A percentile compares a stretch with the other conserved stretches of the same genome.
Conservation (phyloP, 768 basidiomycete genomes). For the Kondoa subrosea region DNA sequence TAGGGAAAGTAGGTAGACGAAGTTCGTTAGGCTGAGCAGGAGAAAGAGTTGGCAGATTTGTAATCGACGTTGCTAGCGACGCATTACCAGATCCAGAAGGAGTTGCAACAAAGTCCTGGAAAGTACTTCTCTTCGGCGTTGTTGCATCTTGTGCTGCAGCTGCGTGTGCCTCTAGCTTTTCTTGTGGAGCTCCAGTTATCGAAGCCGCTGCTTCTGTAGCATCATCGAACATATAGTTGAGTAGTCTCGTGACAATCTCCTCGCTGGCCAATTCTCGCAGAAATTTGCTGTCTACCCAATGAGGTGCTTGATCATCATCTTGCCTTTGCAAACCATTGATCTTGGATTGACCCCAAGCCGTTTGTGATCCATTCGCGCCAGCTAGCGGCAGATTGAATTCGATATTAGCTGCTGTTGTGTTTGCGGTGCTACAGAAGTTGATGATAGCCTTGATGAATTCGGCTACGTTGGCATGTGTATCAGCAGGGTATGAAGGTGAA, state of each 20-base stretch:
- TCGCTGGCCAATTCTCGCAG: slow-evolving; percentile 68
- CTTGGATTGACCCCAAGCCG: neutral
- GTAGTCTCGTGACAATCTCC: slow-evolving; percentile 52
- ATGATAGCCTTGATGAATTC: slow-evolving; percentile 91
- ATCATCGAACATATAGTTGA: slow-evolving; percentile 58
- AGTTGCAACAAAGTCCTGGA: neutral
- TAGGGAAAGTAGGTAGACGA: neutral
- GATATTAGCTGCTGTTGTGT: neutral
- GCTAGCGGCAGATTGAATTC: slow-evolving; percentile 39
- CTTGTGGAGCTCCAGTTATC: neutral
- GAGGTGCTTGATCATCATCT: neutral
- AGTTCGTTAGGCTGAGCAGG: neutral
- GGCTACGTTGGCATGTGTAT: slow-evolving; percentile 67
- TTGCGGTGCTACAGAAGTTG: slow-evolving; percentile 48
- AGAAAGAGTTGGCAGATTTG: neutral
- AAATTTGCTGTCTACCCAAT: slow-evolving; percentile 47
- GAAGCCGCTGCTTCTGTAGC: slow-evolving; percentile 31
- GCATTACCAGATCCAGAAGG: neutral
- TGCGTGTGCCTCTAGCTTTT: no score
- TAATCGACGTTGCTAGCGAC: neutral
- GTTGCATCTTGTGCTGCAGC: slow-evolving; percentile 2
- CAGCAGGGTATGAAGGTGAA: slow-evolving; percentile 58
- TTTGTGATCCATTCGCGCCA: slow-evolving; percentile 36
- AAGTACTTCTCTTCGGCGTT: neutral
- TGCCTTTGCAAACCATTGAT: slow-evolving; percentile 8